Base-by-base conservation (phyloP, 129 eudicot species). In the Apium graveolens region DNA sequence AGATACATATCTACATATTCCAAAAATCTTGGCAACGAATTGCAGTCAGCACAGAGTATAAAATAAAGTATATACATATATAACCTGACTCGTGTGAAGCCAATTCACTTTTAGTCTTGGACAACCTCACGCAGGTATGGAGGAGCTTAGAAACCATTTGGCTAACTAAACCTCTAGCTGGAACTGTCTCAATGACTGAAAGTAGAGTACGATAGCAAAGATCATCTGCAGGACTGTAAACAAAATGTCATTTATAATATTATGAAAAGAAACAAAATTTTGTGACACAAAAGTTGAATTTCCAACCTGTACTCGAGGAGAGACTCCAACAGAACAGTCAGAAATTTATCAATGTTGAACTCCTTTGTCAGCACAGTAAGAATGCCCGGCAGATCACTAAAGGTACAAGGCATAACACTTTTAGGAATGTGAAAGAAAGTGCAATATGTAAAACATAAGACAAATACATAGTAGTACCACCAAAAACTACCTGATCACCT, bases 271-370 rank as follows among this genome's bases (percentile, higher is more conserved):
- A 44, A 24, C 39, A 74, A 4, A 8, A 31, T 0, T 31, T 37
- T 42, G 29, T 8, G 14, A 13, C 26, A 26, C 24, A 43, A 70
- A 68, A 71, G 55, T 27, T 29, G 55, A 51, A 34, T 73, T 7
- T 55, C 77, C 39, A 83, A 88, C 92, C 92, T 88, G 85, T 85
- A 81, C 83, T 90, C 92, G 73, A 95, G 70, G 31, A 95, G 85
- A 14, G 98, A 91, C 29, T 87, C 91, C 86, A 95, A 81, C 75
- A 95, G 75, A 55, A 90, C 79, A 34, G 78, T 55, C 75, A 95
- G 45, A 84, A 95, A 95, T 82, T 85, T 90, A 62, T 95, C 97
- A 39, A 88, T 88, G 35, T 95, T 90, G 88, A 91, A 95, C 80
- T 89, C 96, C 83, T 86, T 80, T 45, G 86, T 77, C 86, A 95